Conservation (phyloP, 768 basidiomycete species). For the Suillus brevipes region DNA sequence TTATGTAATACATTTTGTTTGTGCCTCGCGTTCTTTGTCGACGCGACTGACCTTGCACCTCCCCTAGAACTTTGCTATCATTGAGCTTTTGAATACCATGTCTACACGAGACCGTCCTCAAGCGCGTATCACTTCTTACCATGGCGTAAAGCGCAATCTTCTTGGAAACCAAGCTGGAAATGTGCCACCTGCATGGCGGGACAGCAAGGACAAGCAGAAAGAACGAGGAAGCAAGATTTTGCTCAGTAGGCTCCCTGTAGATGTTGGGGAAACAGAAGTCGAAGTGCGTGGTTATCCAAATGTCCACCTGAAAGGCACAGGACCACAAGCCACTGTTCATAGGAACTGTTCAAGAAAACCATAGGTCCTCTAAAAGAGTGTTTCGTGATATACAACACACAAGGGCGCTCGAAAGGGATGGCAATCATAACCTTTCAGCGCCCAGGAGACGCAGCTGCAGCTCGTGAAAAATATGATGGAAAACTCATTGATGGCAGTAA, state of each 20-base stretch:
- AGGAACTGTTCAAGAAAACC: constrained; percentile 79
- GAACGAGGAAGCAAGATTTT: constrained; percentile 64
- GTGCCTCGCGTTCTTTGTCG: neutral
- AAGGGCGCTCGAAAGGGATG: constrained; percentile 79
- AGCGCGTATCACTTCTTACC: constrained; percentile 47
- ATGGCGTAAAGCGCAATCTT: constrained; percentile 54
- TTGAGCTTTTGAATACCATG: neutral
- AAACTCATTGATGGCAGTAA: constrained; percentile 70
- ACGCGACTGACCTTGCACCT: neutral
- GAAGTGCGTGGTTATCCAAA: constrained; percentile 44
- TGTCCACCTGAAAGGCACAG: neutral
- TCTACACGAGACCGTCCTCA: constrained; percentile 8
- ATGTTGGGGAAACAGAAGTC: constrained; percentile 68
- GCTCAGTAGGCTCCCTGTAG: constrained; percentile 62
- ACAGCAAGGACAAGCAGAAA: constrained; percentile 35
- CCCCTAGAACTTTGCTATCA: neutral
- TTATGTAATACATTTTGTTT: neutral
- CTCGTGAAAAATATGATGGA: constrained; percentile 69
- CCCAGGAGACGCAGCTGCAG: constrained; percentile 59
- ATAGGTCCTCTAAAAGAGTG: constrained; percentile 71
- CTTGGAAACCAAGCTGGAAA: constrained; percentile 58
- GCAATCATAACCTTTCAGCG: constrained; percentile 70
- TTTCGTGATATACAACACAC: constrained; percentile 74
- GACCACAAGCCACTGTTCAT: constrained; percentile 14
- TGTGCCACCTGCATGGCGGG: constrained; percentile 63